These are phyloP conservation scores for Candida verbasci DNA, from an alignment of 805 yeast species.

Conservation along the genomic window DNA sequence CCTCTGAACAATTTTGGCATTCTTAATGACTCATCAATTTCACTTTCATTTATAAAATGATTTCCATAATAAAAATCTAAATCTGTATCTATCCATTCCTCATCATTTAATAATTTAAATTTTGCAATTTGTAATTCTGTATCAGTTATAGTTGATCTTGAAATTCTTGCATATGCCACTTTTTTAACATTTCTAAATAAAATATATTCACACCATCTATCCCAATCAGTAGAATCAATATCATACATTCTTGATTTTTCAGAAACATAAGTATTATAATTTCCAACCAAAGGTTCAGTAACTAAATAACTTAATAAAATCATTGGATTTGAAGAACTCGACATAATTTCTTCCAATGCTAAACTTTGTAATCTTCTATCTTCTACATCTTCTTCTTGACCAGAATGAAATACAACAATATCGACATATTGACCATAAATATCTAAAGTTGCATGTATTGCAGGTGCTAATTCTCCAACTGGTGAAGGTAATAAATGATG, in stretches of 20 bases:
- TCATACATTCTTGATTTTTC: conserved; percentile 84
- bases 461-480: conserved; percentile 97
- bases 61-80: conserved; percentile 49
- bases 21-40: conserved; percentile 56
- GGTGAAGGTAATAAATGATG: conserved; percentile 95
- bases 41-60: conserved; percentile 49
- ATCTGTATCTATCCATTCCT: conserved; percentile 28
- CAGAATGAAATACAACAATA: conserved; percentile 95
- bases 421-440: conserved; percentile 85
- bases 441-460: conserved; percentile 92
- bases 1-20: conserved; percentile 82
- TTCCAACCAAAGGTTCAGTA: conserved; percentile 81
- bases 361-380: conserved; percentile 85
- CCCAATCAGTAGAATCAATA: conserved; percentile 90
- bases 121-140: conserved; percentile 96
- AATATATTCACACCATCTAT: conserved; percentile 98
- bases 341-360: conserved; percentile 76
- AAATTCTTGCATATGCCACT: conserved; percentile 89
- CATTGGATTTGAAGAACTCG: conserved; percentile 74
- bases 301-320: conserved; percentile 87
- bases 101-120: conserved; percentile 54
- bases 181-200: conserved; percentile 81
- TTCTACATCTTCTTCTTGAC: conserved; percentile 96
- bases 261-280: conserved; percentile 88
- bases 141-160: conserved; percentile 91